These are phyloP conservation scores for Trichoderma atroviride DNA, from an alignment of 2,329 filamentous ascomycete species.

Conservation along the genomic window DNA sequence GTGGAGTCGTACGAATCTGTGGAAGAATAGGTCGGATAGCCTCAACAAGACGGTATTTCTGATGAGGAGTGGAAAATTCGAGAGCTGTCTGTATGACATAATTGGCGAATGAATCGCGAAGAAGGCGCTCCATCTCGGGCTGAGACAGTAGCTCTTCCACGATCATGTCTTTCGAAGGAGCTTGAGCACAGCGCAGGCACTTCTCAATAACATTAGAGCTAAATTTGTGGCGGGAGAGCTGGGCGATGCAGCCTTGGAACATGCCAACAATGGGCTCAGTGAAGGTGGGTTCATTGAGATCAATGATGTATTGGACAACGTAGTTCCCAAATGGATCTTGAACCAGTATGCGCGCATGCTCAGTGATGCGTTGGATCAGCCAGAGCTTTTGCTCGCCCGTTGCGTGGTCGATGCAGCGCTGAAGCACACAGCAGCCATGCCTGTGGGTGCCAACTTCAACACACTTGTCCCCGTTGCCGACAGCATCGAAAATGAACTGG, in stretches of 20 bases:
- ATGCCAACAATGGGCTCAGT: conserved; percentile 84
- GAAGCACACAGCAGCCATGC: conserved; percentile 95
- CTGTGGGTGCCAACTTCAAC: conserved; percentile 93
- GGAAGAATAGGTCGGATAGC: conserved; percentile 83
- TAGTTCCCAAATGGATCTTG: conserved; percentile 99
- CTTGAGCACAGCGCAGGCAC: conserved; percentile 80
- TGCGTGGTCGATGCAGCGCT: conserved; percentile 97
- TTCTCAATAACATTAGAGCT: conserved; percentile 99
- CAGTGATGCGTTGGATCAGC: conserved; percentile 84
- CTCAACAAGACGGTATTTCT: conserved; percentile 77
- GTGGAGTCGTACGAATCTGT: conserved; percentile 84
- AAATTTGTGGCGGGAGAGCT: conserved; percentile 92
- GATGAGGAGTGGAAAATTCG: conserved; percentile 75
- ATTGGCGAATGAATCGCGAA: conserved; percentile 93
- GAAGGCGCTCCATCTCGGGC: conserved; percentile 80
- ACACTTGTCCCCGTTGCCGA: conserved; percentile 79
- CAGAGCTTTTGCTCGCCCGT: conserved; percentile 85
- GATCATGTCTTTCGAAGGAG: conserved; percentile 75
- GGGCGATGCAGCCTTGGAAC: conserved; percentile 73
- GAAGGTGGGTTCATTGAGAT: conserved; percentile 83
- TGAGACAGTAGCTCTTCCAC: conserved; percentile 77
- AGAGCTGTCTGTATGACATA: conserved; percentile 97
- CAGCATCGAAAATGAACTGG: conserved; percentile 96
- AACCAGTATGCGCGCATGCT: conserved; percentile 83
- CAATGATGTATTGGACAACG: conserved; percentile 97